Percentiles rank a stretch among this genome's conserved stretches.
Evolutionary conservation across 805 yeast genomes (phyloP).

Genomic region (Sugiyamaella valdiviana): DNA sequence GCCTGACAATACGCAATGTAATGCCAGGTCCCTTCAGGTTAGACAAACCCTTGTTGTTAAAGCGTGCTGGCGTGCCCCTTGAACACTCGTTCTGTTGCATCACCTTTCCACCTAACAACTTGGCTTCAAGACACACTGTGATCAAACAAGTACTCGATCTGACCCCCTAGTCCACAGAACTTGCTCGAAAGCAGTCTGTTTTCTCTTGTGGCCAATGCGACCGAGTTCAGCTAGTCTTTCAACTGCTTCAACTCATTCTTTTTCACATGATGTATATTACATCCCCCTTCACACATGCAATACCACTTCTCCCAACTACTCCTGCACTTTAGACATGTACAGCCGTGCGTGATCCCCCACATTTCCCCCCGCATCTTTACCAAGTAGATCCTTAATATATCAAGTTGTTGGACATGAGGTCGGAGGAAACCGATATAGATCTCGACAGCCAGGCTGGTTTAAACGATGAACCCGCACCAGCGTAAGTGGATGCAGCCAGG

Average conservation of each 20-base stretch:
- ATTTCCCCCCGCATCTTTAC: not conserved
- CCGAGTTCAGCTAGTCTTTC: not conserved
- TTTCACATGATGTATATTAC: not conserved
- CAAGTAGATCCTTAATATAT: too few relatives aligned
- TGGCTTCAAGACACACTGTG: slow-evolving; percentile 11
- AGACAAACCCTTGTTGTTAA: slow-evolving; percentile 11
- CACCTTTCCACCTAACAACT: slow-evolving; percentile 10
- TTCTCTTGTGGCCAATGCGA: not conserved
- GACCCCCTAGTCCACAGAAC: not conserved
- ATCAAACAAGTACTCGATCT: not conserved
- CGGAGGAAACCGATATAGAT: not conserved
- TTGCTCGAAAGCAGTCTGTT: not conserved
- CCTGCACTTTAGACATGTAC: not conserved
- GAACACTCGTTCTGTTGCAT: not conserved
- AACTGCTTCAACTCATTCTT: slow-evolving; percentile 1
- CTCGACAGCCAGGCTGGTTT: not conserved
- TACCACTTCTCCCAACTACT: not conserved
- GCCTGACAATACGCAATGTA: slow-evolving; percentile 8
- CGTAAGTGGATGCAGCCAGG: not conserved
- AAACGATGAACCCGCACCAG: not conserved
- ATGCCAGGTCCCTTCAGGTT: slow-evolving; percentile 12
- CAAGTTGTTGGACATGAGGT: not conserved
- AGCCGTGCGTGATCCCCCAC: too few relatives aligned
- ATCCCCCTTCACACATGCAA: not conserved
- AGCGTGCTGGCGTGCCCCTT: not conserved